Conservation (phyloP, 2,329 filamentous ascomycete genomes). For the Davidsoniella virescens region DNA sequence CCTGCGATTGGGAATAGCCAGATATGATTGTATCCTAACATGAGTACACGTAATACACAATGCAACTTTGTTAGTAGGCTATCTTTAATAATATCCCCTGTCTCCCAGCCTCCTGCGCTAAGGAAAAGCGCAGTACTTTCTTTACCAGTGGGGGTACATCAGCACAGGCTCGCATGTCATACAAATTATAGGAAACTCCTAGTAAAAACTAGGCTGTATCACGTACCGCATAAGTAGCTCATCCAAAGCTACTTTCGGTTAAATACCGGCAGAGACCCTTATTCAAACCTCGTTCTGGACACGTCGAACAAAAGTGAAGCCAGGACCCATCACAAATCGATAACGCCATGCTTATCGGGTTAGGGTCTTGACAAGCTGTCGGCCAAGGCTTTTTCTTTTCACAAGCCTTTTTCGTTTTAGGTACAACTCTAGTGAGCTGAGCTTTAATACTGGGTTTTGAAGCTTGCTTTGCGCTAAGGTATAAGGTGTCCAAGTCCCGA, state of each 20-base stretch:
- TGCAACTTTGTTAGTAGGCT: constrained; percentile 1
- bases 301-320: constrained; percentile 10
- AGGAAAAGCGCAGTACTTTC: constrained; percentile 7
- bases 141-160: neutral
- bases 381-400: too few relatives aligned
- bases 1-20: constrained; percentile 1
- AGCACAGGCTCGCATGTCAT: neutral
- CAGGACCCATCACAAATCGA: neutral
- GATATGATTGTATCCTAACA: constrained; percentile 10
- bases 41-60: neutral
- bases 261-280: neutral
- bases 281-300: constrained; percentile 8
- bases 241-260: neutral
- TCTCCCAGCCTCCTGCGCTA: constrained; percentile 12
- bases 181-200: neutral
- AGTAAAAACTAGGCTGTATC: neutral
- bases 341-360: neutral
- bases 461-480: too few relatives aligned
- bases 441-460: too few relatives aligned
- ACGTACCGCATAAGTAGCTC: constrained; percentile 3
- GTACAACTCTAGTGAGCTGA: too few relatives aligned
- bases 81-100: constrained; percentile 7
- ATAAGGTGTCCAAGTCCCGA: too few relatives aligned
- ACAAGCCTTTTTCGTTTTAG: too few relatives aligned
- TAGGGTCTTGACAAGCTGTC: too few relatives aligned